Conservation (phyloP, 768 basidiomycete genomes). For the Tubosaeta sp. region DNA sequence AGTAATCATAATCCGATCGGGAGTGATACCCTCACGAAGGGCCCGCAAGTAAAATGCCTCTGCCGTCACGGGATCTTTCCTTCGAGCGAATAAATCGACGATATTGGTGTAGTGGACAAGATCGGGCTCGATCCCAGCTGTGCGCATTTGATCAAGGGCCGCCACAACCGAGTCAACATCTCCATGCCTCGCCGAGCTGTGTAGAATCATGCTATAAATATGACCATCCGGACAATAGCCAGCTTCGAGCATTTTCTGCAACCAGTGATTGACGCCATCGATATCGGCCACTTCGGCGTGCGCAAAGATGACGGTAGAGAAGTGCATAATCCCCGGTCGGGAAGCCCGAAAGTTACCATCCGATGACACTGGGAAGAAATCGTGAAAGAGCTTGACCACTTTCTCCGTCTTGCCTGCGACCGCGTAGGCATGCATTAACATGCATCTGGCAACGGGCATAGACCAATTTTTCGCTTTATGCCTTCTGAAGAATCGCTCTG, state of each 20-base stretch:
- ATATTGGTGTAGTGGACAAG: conserved; percentile 59
- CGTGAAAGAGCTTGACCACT: conserved; percentile 48
- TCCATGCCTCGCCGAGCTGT: conserved; percentile 49
- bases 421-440: conserved; percentile 56
- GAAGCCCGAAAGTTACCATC: conserved; percentile 28
- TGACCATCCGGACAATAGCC: conserved; percentile 51
- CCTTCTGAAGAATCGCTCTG: conserved; percentile 40
- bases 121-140: conserved; percentile 43
- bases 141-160: conserved; percentile 60
- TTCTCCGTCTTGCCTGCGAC: conserved; percentile 37
- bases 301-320: conserved; percentile 53
- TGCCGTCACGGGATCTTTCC: conserved; percentile 59
- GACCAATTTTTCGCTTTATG: conserved; percentile 31
- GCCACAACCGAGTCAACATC: conserved; percentile 49
- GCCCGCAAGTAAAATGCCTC: conserved; percentile 66
- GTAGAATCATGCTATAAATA: conserved; percentile 58
- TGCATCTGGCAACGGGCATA: conserved; percentile 31
- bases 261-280: conserved; percentile 49
- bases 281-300: conserved; percentile 45
- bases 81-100: conserved; percentile 59
- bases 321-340: conserved; percentile 48
- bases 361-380: conserved; percentile 44
- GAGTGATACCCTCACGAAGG: conserved; percentile 53
- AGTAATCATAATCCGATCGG: conserved; percentile 62
- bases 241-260: conserved; percentile 45